Evolutionary conservation across 805 yeast species (phyloP).

Genomic region (Candida tibetensis): DNA sequence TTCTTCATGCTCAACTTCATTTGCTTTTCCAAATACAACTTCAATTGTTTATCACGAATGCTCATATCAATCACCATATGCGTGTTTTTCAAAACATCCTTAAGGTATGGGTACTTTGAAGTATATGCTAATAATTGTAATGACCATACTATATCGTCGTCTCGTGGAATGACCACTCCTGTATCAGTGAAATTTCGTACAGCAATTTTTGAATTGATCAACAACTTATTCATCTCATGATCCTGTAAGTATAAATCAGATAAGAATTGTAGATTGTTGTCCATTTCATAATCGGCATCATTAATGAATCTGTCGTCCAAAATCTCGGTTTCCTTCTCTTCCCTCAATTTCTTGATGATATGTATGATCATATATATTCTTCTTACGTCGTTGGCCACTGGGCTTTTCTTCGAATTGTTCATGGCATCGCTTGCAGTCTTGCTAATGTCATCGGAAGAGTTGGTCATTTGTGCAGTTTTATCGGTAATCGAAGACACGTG

Average conservation of each 20-base stretch:
- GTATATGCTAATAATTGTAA: constrained; percentile 88
- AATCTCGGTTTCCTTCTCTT: constrained; percentile 34
- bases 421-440: constrained; percentile 2
- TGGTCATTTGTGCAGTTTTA: not conserved
- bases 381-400: constrained; percentile 31
- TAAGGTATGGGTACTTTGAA: constrained; percentile 82
- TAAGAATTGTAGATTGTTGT: constrained; percentile 38
- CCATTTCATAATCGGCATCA: constrained; percentile 41
- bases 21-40: constrained; percentile 34
- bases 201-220: constrained; percentile 31
- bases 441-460: constrained; percentile 2
- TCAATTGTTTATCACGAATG: constrained; percentile 40
- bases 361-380: constrained; percentile 34
- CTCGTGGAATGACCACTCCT: constrained; percentile 83
- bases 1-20: constrained; percentile 31
- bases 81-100: constrained; percentile 70
- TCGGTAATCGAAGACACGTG: constrained; percentile 7
- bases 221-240: constrained; percentile 22
- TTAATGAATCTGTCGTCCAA: constrained; percentile 29
- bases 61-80: constrained; percentile 69
- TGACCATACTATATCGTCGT: constrained; percentile 93
- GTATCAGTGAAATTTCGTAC: constrained; percentile 43
- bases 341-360: constrained; percentile 35
- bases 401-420: constrained; percentile 9
- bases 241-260: constrained; percentile 41